Base-by-base conservation (phyloP, 2,329 filamentous ascomycete genomes). In the Delphinella strobiligena region DNA sequence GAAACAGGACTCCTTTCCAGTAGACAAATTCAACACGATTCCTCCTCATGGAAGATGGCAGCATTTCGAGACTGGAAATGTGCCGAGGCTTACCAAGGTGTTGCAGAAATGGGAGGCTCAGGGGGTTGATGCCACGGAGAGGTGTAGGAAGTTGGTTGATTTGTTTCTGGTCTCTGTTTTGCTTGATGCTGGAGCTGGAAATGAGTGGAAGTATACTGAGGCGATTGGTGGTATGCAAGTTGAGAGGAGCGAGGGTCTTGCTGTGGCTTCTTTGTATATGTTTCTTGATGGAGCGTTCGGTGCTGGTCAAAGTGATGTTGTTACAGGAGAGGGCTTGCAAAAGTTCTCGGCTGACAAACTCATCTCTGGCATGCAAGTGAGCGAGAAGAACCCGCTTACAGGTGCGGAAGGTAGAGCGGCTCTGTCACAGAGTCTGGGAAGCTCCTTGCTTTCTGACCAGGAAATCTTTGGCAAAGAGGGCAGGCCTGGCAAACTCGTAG, bases 401-500 rank as follows among this genome's bases (percentile, higher is more conserved):
- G 87, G 87, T 3, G 62, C 94, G 2, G 78, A 91, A 54, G 86
- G 86, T 34, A 75, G 88, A 41, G 76, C 85, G 3, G 76, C 80
- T 11, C 70, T 94, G 33, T 64, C 94, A 34, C 68, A 81, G 27
- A 71, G 80, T 35, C 69, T 94, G 1, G 75, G 76, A 9, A 69
- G 76, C 43, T 86, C 87, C 4, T 63, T 95, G 38, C 72, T 78
- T 46, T 83, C 49, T 2, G 49, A 86, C 54, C 69, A 74, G 38
- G 80, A 87, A 31, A 79, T 82, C 50, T 94, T 93, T 59, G 87
- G 86, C 15, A 69, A 72, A 2, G 76, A 85, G 54, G 83, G 78
- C 38, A 72, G 88, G 37, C 87, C 88, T 11, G 88, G 88, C 49
- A 88, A 93, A 56, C 85, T 95, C 76, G 75, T 94, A 46, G 86